Base-by-base conservation (phyloP, 345 rosid species). In the Jatropha curcas region DNA sequence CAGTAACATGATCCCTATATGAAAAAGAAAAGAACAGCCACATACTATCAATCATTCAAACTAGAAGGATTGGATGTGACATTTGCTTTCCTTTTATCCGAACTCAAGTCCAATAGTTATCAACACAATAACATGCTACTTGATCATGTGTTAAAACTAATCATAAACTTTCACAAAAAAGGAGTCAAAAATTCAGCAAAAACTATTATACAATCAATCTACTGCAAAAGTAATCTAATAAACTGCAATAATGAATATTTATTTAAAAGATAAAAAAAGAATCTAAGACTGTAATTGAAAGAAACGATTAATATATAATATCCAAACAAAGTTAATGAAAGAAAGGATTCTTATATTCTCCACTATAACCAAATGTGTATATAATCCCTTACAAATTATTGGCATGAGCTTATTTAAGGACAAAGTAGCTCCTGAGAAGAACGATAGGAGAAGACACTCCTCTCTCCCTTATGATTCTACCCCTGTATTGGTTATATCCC, bases 371-470 rank as follows among this genome's bases (percentile, higher is more conserved):
- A 81, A 77, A 80, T 70, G 84, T 80, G 48, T 83, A 71, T 77
- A 68, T 55, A 64, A 77, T 65, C 69, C 83, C 77, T 74, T 84
- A 86, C 81, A 84, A 74, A 74, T 82, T 84, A 86, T 78, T 74
- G 53, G 61, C 80, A 78, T 71, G 68, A 80, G 70, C 73, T 84
- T 84, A 86, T 82, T 86, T 76, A 83, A 86, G 78, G 68, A 85
- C 79, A 74, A 72, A 19, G 48, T 62, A 60, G 77, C 76, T 81
- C 74, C 37, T 28, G 58, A 74, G 77, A 79, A 67, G 77, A 77
- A 82, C 75, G 57, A 82, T 61, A 80, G 70, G 81, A 83, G 82
- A 77, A 76, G 80, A 69, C 11, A 58, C 71, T 74, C 73, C 78
- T 81, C 85, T 74, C 79, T 65, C 63, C 82, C 70, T 82, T 83